Conservation (phyloP, 371 early-diverging fungal species). For the Circinella umbellata region DNA sequence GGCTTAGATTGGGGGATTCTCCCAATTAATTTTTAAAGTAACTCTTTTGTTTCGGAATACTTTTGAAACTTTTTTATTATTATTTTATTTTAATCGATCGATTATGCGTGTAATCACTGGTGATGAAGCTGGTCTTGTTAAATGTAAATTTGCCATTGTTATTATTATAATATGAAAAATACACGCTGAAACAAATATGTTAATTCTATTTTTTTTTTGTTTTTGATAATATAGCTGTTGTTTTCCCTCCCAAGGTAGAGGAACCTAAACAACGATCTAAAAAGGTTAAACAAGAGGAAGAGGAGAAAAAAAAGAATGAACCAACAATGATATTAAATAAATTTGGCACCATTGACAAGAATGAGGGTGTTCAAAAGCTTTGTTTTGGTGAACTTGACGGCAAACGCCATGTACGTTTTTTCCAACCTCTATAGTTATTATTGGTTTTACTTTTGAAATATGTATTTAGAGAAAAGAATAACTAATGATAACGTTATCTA, state of each 20-base stretch:
- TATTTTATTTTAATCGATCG: not conserved
- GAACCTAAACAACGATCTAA: constrained; percentile 1
- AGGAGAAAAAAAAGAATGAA: constrained; percentile 26
- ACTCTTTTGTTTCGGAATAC: too few species aligned
- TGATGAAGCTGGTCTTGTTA: constrained; percentile 79
- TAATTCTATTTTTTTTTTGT: not conserved
- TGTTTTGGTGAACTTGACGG: constrained; percentile 48
- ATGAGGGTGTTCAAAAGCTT: constrained; percentile 54
- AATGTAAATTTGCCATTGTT: constrained; percentile 42
- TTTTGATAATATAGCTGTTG: constrained; percentile 28
- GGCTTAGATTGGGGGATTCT: too few species aligned
- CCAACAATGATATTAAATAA: constrained; percentile 40
- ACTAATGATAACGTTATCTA: not conserved
- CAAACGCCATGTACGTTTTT: constrained; percentile 34
- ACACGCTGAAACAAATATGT: too few species aligned
- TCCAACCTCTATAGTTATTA: not conserved
- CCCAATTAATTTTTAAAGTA: too few species aligned
- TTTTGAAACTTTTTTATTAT: not conserved
- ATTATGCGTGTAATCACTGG: constrained; percentile 64
- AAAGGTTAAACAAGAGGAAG: constrained; percentile 20
- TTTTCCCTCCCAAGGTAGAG: constrained; percentile 27
- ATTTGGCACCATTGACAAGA: constrained; percentile 61
- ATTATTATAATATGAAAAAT: too few species aligned
- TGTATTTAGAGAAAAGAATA: too few species aligned
- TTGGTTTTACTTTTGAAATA: too few species aligned